These are phyloP conservation scores for Emericellopsis cladophorae DNA, from an alignment of 2,329 filamentous ascomycete genomes.

Conservation along the genomic window DNA sequence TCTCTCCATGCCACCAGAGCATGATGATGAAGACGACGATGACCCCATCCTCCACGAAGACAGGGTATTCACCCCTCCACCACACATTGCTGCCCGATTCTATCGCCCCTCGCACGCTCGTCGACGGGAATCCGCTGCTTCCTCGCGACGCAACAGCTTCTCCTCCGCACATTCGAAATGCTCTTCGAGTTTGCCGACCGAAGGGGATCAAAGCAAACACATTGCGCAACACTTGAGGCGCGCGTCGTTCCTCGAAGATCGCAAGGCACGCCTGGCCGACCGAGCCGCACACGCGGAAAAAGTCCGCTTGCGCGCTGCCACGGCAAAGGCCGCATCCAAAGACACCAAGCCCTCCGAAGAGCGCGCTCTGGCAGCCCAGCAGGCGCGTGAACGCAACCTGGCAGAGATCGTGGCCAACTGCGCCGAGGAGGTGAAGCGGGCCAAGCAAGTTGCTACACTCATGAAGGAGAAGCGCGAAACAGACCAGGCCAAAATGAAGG, in stretches of 20 bases:
- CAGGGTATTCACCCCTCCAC: conserved; percentile 48
- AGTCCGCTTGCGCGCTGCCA: conserved; percentile 61
- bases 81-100: conserved; percentile 68
- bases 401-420: conserved; percentile 72
- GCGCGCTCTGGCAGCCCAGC: conserved; percentile 62
- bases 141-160: conserved; percentile 68
- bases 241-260: conserved; percentile 68
- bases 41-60: conserved; percentile 20
- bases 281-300: conserved; percentile 74
- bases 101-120: conserved; percentile 54
- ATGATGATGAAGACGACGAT: conserved; percentile 21
- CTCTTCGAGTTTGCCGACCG: conserved; percentile 37
- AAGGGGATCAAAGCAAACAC: conserved; percentile 58
- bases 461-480: conserved; percentile 72
- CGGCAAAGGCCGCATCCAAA: conserved; percentile 56
- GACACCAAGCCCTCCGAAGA: conserved; percentile 60
- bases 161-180: conserved; percentile 63
- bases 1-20: conserved; percentile 23
- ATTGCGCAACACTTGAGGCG: conserved; percentile 69
- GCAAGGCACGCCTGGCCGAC: conserved; percentile 68
- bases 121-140: conserved; percentile 64
- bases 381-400: conserved; percentile 67
- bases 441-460: conserved; percentile 70
- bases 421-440: conserved; percentile 71
- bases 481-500: conserved; percentile 54